These are phyloP conservation scores for Mitragyna speciosa DNA, from an alignment of 257 asterid genomes.

Conservation along the genomic window DNA sequence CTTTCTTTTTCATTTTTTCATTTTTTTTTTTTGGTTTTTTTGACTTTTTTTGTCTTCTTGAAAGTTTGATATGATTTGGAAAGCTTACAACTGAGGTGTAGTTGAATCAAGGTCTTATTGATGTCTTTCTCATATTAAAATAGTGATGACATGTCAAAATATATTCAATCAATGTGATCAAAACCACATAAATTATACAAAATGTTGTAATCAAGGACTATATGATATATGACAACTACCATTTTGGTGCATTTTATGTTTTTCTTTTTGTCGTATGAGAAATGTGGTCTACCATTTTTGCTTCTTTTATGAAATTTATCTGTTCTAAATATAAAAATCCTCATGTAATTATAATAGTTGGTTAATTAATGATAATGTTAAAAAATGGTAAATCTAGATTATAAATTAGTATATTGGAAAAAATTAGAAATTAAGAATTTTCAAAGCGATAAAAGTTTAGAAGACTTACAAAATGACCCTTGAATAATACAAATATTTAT, in stretches of 20 bases:
- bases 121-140: too few species aligned
- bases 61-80: not conserved
- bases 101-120: too few species aligned
- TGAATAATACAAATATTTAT: not conserved
- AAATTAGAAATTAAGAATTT: not conserved
- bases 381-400: not conserved
- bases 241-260: too few species aligned
- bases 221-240: too few species aligned
- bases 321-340: not conserved
- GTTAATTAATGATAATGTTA: not conserved
- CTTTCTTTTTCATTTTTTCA: not conserved
- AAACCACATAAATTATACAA: too few species aligned
- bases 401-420: not conserved
- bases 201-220: too few species aligned
- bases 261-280: not conserved
- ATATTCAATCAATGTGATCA: too few species aligned
- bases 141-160: too few species aligned
- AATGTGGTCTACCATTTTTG: not conserved
- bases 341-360: not conserved
- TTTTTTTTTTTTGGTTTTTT: too few species aligned
- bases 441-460: not conserved
- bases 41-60: not conserved
- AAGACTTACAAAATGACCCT: not conserved
- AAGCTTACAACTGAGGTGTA: not conserved
- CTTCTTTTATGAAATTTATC: not conserved